phyloP scores from a whole-genome alignment of 1,139 yeast species.

The Tardiomyces digboiensis region DNA sequence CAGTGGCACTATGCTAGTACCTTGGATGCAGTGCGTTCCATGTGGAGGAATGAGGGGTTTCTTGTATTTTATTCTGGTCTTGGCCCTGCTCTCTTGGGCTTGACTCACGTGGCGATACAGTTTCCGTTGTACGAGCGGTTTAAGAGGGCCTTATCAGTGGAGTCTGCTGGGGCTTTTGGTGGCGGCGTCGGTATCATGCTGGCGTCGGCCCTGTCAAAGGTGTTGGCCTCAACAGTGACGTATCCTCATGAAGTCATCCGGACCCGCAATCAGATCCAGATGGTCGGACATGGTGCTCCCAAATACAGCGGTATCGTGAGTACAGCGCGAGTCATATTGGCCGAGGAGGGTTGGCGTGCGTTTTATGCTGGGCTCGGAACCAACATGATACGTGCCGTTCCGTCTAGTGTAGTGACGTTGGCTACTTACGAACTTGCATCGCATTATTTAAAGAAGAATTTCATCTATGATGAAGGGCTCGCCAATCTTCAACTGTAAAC shows the following conservation, averaged over 20 bases:
- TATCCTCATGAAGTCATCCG: constrained; percentile 96
- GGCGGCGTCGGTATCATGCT: constrained; percentile 39
- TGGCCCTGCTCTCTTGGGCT: constrained; percentile 82
- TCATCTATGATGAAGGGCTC: not conserved
- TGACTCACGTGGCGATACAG: constrained; percentile 92
- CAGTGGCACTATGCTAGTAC: constrained; percentile 59
- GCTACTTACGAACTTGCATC: constrained; percentile 90
- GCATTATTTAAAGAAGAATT: constrained; percentile 33
- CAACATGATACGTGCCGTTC: constrained; percentile 83
- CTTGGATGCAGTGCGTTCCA: constrained; percentile 69
- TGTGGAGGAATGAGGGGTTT: constrained; percentile 74
- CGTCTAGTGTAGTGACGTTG: constrained; percentile 89
- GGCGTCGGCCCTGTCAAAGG: constrained; percentile 78
- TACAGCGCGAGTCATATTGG: constrained; percentile 45
- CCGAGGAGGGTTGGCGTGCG: constrained; percentile 68
- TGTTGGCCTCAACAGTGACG: constrained; percentile 82
- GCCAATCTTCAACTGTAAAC: not conserved
- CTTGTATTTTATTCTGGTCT: constrained; percentile 85
- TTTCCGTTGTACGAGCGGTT: constrained; percentile 91
- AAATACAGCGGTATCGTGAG: constrained; percentile 32
- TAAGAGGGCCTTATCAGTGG: constrained; percentile 37
- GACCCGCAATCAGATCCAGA: constrained; percentile 71
- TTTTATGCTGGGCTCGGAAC: constrained; percentile 88
- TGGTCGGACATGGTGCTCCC: constrained; percentile 8
- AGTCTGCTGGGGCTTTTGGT: constrained; percentile 4